These are phyloP conservation scores for Ophiostoma sp. DNA, from an alignment of 2,329 filamentous ascomycete species.

Conservation along the genomic window DNA sequence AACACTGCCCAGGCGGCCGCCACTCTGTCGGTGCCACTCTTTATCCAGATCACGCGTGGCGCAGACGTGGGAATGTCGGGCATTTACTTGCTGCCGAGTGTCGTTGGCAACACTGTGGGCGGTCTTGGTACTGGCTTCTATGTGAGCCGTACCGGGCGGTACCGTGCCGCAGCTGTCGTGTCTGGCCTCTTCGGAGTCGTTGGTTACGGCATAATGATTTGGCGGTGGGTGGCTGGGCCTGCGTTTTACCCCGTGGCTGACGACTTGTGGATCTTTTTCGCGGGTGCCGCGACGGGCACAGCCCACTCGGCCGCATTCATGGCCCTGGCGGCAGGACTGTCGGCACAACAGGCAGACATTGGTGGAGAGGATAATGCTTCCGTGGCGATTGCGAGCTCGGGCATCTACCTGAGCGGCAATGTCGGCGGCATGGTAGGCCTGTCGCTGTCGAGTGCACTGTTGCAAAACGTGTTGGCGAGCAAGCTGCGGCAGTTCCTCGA, in stretches of 20 bases:
- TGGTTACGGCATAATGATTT: neutral
- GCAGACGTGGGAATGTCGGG: neutral
- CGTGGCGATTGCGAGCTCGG: neutral
- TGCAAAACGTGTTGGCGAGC: neutral
- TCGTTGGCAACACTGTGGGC: neutral
- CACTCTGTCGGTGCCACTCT: neutral
- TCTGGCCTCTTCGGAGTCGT: neutral
- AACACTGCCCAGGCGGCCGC: neutral
- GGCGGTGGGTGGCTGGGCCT: neutral
- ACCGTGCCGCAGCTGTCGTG: neutral
- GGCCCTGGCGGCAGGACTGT: neutral
- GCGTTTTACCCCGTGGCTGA: neutral
- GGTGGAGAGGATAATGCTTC: neutral
- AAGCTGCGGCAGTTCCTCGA: neutral
- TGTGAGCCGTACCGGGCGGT: neutral
- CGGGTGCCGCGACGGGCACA: neutral
- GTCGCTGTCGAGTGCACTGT: neutral
- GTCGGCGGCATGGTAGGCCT: neutral
- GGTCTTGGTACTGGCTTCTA: neutral
- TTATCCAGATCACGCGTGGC: neutral
- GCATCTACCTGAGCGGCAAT: neutral
- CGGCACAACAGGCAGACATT: neutral
- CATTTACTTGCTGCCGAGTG: neutral
- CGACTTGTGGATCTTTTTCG: neutral
- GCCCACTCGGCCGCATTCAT: neutral